Evolutionary conservation across 306 rosid genomes (phyloP), one percentile per base, ranked within the genome.

Genomic region (Carpinus fangiana): DNA sequence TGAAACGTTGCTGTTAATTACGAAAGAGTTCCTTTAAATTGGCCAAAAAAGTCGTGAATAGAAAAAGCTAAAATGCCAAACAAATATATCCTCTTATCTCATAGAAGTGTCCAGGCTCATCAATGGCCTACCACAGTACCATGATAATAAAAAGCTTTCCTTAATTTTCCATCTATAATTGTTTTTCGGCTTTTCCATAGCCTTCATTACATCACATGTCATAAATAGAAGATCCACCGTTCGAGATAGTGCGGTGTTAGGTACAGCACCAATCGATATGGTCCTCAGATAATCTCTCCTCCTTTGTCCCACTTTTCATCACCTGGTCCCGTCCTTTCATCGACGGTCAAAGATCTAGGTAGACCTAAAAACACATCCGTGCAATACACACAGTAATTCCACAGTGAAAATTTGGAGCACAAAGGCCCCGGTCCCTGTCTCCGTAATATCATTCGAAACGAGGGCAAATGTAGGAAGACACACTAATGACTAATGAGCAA

Each of bases 361-460:
- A 41, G 8, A 41, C 45, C 1, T 41, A 5, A 41, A 41, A 41
- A 41, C 6, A 5, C 45, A 41, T 6, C 45, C 8, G 45, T 41
- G 45, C 45, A 41, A 41, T 41, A 6, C 45, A 41, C 45, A 41
- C 45, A 41, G 45, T 41, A 53, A 12, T 23, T 23, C 52, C 28
- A 31, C 73, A 8, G 73, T 20, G 12, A 11, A 53, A 47, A 7
- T 3, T 16, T n/a, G 34, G 12, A 56, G 11, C 13, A 43, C 17
- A 18, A 12, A 28, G 23, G 17, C 2, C 1, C 14, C 53, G 70
- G 79, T 78, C 83, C 83, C 83, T 82, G 31, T 5, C 14, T 9
- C 28, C 16, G 87, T 85, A 87, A 87, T 71, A 76, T 7, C 34
- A 71, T 54, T 70, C 48, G 70, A 79, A 83, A 21, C 18, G 68